Conservation (phyloP, 1,139 yeast genomes). For the Spencermartinsiella ligniputridi region DNA sequence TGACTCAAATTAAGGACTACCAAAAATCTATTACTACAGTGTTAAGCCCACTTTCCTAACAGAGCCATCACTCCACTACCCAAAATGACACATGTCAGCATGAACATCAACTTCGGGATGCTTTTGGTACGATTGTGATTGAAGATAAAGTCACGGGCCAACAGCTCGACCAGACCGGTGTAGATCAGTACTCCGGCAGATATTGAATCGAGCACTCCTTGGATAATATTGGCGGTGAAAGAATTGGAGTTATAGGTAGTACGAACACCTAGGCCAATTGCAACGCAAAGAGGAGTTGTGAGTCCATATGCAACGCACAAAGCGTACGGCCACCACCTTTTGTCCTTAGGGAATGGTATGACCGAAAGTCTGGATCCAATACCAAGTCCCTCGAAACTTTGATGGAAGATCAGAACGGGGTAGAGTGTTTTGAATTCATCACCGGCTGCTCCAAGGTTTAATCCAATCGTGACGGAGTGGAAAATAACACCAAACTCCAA, state of each 20-base stretch:
- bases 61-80: slow-evolving; percentile 85
- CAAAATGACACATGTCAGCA: slow-evolving; percentile 42
- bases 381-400: slow-evolving; percentile 88
- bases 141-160: slow-evolving; percentile 79
- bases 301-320: slow-evolving; percentile 55
- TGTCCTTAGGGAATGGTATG: slow-evolving; percentile 43
- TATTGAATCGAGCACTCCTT: slow-evolving; percentile 78
- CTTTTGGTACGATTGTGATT: slow-evolving; percentile 32
- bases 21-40: too few relatives aligned
- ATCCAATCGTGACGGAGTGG: slow-evolving; percentile 77
- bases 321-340: slow-evolving; percentile 53
- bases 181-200: slow-evolving; percentile 80
- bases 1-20: too few relatives aligned
- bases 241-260: slow-evolving; percentile 47
- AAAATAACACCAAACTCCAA: slow-evolving; percentile 75
- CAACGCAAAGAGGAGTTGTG: slow-evolving; percentile 75
- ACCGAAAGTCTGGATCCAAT: slow-evolving; percentile 77
- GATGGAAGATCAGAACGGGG: slow-evolving; percentile 82
- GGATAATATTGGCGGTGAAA: slow-evolving; percentile 58
- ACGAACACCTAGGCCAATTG: slow-evolving; percentile 82
- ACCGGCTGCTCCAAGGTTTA: slow-evolving; percentile 65
- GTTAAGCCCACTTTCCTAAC: slow-evolving; percentile 79
- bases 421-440: slow-evolving; percentile 63
- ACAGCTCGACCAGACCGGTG: slow-evolving; percentile 75
- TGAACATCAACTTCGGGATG: slow-evolving; percentile 33